phyloP scores from a whole-genome alignment of 495 filamentous ascomycete species.

The Cairneyella variabilis region DNA sequence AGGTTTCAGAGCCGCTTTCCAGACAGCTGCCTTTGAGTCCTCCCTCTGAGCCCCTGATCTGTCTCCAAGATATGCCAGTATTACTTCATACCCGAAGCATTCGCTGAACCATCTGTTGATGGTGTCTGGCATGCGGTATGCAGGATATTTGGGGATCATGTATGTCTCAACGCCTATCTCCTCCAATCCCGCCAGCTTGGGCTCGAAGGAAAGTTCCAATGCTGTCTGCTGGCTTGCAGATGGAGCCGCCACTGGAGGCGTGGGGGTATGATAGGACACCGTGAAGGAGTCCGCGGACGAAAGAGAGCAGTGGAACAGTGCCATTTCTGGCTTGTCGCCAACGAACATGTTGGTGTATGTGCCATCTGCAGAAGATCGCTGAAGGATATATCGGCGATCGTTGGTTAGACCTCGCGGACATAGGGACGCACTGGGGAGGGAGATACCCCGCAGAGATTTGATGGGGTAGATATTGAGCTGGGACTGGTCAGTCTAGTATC shows the following conservation, averaged over 20 bases:
- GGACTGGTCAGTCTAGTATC: not conserved
- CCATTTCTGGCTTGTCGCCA: slow-evolving; percentile 57
- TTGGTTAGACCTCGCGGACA: slow-evolving; percentile 63
- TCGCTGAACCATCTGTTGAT: slow-evolving; percentile 72
- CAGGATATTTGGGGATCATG: slow-evolving; percentile 49
- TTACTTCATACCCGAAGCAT: slow-evolving; percentile 63
- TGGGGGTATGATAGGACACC: slow-evolving; percentile 51
- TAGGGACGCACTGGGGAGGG: slow-evolving; percentile 51
- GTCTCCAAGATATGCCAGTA: slow-evolving; percentile 66
- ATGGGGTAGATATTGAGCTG: slow-evolving; percentile 88
- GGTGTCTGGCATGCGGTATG: slow-evolving; percentile 59
- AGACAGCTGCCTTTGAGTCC: not conserved
- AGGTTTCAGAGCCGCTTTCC: slow-evolving; percentile 4
- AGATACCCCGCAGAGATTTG: slow-evolving; percentile 71
- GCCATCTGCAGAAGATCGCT: slow-evolving; percentile 39
- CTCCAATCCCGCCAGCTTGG: slow-evolving; percentile 45
- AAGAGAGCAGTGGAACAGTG: slow-evolving; percentile 62
- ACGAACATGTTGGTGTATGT: slow-evolving; percentile 63
- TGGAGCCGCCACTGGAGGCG: slow-evolving; percentile 4
- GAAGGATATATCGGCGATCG: slow-evolving; percentile 79
- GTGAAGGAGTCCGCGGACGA: slow-evolving; percentile 38
- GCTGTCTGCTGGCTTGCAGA: slow-evolving; percentile 2
- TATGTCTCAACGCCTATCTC: slow-evolving; percentile 56
- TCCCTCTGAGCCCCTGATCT: not conserved
- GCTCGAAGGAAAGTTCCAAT: slow-evolving; percentile 58